These are phyloP conservation scores for Tothia fuscella DNA, from an alignment of 2,329 filamentous ascomycete species.

Conservation along the genomic window DNA sequence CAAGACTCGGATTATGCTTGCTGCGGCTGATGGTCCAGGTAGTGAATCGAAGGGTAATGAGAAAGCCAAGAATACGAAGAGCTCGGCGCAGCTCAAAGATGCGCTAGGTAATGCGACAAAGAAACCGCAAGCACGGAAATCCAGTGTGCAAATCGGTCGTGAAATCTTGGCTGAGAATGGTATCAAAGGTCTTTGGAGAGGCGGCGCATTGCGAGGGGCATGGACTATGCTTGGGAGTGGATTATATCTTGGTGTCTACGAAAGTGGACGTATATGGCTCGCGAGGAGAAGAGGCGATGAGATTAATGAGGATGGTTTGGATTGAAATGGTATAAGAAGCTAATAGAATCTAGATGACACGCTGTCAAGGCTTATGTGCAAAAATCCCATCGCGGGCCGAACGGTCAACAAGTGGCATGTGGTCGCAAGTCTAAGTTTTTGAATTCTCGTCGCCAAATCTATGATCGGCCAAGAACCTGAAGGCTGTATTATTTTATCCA, in stretches of 20 bases:
- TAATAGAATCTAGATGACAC: no score
- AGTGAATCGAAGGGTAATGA: slow-evolving; percentile 17
- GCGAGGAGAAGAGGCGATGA: slow-evolving; percentile 32
- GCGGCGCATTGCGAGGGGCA: slow-evolving; percentile 56
- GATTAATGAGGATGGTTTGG: slow-evolving; percentile 18
- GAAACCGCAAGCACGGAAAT: slow-evolving; percentile 14
- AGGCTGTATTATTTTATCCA: no score
- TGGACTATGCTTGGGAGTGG: slow-evolving; percentile 81
- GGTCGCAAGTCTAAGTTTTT: no score
- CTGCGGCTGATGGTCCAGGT: slow-evolving; percentile 32
- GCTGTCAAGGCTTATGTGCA: no score
- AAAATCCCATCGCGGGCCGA: no score
- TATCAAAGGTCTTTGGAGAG: slow-evolving; percentile 62
- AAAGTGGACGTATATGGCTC: slow-evolving; percentile 53
- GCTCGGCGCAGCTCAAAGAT: slow-evolving; percentile 19
- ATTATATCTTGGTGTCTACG: slow-evolving; percentile 77
- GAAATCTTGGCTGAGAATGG: slow-evolving; percentile 58
- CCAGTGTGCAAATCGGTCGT: slow-evolving; percentile 47
- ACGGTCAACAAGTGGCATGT: no score
- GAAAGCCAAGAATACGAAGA: slow-evolving; percentile 9
- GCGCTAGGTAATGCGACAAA: slow-evolving; percentile 29
- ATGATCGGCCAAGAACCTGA: no score
- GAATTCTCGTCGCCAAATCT: no score
- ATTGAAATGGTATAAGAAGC: no score
- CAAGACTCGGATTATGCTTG: slow-evolving; percentile 81